Conservation (phyloP, 805 yeast species). For the Lipomyces kockii region DNA sequence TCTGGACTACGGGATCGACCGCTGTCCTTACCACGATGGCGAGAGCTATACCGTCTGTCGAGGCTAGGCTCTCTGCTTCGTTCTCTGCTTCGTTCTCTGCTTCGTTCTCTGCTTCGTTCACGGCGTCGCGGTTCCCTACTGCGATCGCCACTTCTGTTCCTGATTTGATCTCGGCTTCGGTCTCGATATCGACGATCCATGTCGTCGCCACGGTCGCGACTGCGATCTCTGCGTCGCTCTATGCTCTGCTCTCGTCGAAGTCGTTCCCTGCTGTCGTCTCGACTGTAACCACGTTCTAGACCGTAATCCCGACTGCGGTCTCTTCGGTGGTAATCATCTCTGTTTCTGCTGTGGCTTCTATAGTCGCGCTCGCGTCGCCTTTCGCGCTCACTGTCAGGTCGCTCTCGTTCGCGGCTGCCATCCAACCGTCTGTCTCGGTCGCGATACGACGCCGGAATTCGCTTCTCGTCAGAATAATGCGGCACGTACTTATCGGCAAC, state of each 20-base stretch:
- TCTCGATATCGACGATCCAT: neutral
- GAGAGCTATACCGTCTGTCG: neutral
- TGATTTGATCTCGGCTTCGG: conserved; percentile 1
- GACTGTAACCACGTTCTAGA: neutral
- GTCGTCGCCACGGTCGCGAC: neutral
- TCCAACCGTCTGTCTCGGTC: neutral
- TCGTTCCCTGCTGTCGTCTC: neutral
- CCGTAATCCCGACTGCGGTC: neutral
- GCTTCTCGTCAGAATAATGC: neutral
- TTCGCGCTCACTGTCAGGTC: neutral
- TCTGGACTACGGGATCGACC: conserved; percentile 5
- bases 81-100: neutral
- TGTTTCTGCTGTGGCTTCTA: neutral
- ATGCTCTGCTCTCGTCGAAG: neutral
- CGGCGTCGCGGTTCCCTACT: conserved; percentile 2
- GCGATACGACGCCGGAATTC: neutral
- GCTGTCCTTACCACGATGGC: neutral
- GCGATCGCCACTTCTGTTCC: conserved; percentile 1
- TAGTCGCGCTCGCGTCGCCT: neutral
- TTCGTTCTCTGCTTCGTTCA: neutral
- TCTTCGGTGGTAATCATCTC: conserved; percentile 1
- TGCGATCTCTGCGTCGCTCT: conserved; percentile 1
- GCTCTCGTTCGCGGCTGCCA: neutral
- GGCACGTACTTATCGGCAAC: neutral
- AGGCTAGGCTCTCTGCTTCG: neutral